Evolutionary conservation across 495 filamentous ascomycete genomes (phyloP), one percentile per base, ranked within the genome.

Genomic region (Lasiosphaeria ovina): DNA sequence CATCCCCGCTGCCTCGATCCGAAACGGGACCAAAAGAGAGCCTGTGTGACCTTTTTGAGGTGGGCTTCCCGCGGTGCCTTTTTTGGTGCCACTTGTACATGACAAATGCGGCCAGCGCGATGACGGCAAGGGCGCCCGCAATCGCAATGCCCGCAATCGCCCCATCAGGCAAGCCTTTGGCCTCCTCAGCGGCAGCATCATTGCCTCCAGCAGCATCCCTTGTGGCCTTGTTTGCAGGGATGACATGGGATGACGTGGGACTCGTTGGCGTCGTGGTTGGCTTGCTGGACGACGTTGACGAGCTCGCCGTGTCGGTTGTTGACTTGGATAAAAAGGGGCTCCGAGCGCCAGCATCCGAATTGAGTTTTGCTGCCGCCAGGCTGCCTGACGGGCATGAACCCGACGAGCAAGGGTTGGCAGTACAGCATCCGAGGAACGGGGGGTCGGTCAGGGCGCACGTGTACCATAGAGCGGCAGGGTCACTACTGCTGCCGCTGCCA

Each of bases 381-480:
- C 65, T 52, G 3, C 57, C 57, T 2, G 35, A 45, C 24, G 66
- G 52, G 51, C 74, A 76, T 2, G 66, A 67, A 3, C 40, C 58
- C 1, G 60, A 42, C 3, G 34, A 16, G 47, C 74, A 76, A 24
- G 71, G 66, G 57, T 74, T 66, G 7, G 32, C 60, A 8, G 52
- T 53, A 45, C 74, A 76, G 54, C 74, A 76, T 3, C 74, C 74
- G 56, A 76, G 53, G 47, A 76, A 76, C 2, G 55, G 64, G 9
- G 72, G 74, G 6, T 12, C 31, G 3, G 56, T 57, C 36, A 49
- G 12, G 42, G 54, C 49, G 61, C 74, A 76, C 2, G 71, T 73
- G 53, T 65, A 76, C 66, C 66, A 76, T 33, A 57, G 52, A 32
- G 68, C 58, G 2, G 51, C 24, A 24, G 24, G 24, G 24, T 24